Evolutionary conservation across 306 rosid genomes (phyloP), one percentile per base, ranked within the genome.

Genomic region (Pyrus pyrifolia): DNA sequence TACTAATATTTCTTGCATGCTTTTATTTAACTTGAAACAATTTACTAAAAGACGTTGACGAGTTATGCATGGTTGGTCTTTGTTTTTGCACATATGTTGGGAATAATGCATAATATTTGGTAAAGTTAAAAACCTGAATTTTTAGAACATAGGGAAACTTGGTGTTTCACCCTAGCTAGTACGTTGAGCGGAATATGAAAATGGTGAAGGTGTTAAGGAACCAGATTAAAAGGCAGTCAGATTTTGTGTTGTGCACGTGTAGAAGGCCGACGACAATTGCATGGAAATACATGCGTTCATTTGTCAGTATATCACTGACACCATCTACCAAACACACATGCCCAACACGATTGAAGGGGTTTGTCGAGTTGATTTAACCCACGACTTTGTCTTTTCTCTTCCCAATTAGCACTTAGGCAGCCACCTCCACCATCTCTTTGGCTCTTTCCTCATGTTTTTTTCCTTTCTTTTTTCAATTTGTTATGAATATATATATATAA

Each of bases 221-320:
- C 4, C 38, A 70, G 40, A 11, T 30, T 6, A 30, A 29, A 55
- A 19, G 58, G 52, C n/a, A 31, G 75, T 71, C 38, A 77, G 69
- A 72, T 68, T 38, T 64, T 57, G 81, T 53, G 83, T 72, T 71
- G 71, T 71, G 89, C 89, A 88, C 90, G 93, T 88, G 96, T 78
- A 82, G 40, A 62, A 68, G 81, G 70, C 72, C 49, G 23, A 82
- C 25, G 97, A 91, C 98, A 90, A 84, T 61, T 88, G 90, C 96
- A 91, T 93, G 92, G 87, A 93, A 91, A 88, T 83, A 83, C 83
- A 89, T 91, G 93, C 78, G 82, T 74, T 77, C 84, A 72, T 77
- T 80, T 89, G 96, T 86, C 92, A 87, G 84, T 81, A 86, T 85
- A 88, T 85, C 82, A 83, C 86, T 93, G 96, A 88, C 97, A 85